These are phyloP conservation scores for Populus hybrid DNA, from an alignment of 441 rosid species.

Conservation along the genomic window DNA sequence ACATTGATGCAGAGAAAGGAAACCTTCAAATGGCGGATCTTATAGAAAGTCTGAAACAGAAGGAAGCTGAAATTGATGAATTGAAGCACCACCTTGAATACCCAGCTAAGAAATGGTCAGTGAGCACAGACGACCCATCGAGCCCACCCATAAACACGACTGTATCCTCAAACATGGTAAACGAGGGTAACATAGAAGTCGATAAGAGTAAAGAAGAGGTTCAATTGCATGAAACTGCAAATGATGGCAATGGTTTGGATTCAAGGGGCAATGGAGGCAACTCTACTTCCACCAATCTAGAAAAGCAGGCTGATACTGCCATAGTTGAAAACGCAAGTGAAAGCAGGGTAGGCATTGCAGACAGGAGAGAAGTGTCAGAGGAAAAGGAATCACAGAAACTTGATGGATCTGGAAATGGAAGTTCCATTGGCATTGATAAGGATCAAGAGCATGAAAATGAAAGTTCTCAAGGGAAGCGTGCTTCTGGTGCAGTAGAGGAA, in stretches of 20 bases:
- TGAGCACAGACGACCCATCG: slow-evolving; percentile 27
- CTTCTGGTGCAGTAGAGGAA: background rate
- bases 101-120: slow-evolving; percentile 27
- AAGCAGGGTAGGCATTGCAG: background rate
- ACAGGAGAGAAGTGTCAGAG: slow-evolving; percentile 4
- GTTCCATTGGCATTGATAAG: background rate
- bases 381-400: background rate
- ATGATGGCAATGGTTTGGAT: slow-evolving; percentile 2
- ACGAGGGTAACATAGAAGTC: slow-evolving; percentile 4
- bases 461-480: slow-evolving; percentile 3
- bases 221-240: slow-evolving; percentile 1
- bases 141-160: slow-evolving; percentile 20
- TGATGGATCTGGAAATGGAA: background rate
- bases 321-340: slow-evolving; percentile 11
- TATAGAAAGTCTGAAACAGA: slow-evolving; percentile 43
- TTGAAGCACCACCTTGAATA: slow-evolving; percentile 35
- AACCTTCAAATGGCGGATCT: slow-evolving; percentile 23
- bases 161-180: background rate
- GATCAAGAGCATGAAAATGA: background rate
- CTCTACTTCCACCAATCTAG: slow-evolving; percentile 7
- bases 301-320: background rate
- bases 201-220: background rate
- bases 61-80: slow-evolving; percentile 44
- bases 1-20: slow-evolving; percentile 14
- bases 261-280: slow-evolving; percentile 2